phyloP scores from a whole-genome alignment of 2,329 filamentous ascomycete genomes.

The Colletotrichum musicola region DNA sequence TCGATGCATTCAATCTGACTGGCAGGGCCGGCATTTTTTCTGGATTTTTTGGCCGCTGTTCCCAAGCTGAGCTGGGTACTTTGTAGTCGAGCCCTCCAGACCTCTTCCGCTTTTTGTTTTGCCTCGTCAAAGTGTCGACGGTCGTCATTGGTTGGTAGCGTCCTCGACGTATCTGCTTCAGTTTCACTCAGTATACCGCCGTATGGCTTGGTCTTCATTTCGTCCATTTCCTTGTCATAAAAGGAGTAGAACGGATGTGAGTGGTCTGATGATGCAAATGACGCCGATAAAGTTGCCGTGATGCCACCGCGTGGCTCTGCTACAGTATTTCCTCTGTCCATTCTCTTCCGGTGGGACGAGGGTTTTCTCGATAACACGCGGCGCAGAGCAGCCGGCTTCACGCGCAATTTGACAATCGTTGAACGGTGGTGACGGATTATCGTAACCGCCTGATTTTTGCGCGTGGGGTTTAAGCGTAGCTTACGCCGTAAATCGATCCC shows the following conservation, averaged over 20 bases:
- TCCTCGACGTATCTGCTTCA: slow-evolving; percentile 92
- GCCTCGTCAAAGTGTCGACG: slow-evolving; percentile 90
- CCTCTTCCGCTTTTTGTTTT: slow-evolving; percentile 90
- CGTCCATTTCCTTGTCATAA: slow-evolving; percentile 88
- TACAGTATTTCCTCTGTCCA: slow-evolving; percentile 50
- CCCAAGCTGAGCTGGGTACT: slow-evolving; percentile 74
- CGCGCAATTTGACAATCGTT: slow-evolving; percentile 69
- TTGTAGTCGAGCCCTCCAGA: slow-evolving; percentile 79
- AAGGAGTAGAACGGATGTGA: slow-evolving; percentile 89
- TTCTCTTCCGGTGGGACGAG: slow-evolving; percentile 63
- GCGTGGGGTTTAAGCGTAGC: slow-evolving; percentile 65
- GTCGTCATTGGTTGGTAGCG: slow-evolving; percentile 83
- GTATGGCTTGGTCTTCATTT: slow-evolving; percentile 92
- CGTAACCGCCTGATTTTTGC: slow-evolving; percentile 54
- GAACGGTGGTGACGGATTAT: slow-evolving; percentile 44
- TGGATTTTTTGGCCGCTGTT: slow-evolving; percentile 72
- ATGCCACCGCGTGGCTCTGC: slow-evolving; percentile 44
- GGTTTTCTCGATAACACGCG: slow-evolving; percentile 71
- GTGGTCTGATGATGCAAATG: slow-evolving; percentile 62
- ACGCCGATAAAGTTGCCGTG: slow-evolving; percentile 35
- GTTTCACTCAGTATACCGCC: slow-evolving; percentile 90
- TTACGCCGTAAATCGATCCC: slow-evolving; percentile 65
- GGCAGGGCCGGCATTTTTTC: slow-evolving; percentile 85
- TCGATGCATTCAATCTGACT: slow-evolving; percentile 99
- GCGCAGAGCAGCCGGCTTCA: slow-evolving; percentile 70